Evolutionary conservation across 1,284 basidiomycete genomes (phyloP).

Genomic region (Pterula multifida): DNA sequence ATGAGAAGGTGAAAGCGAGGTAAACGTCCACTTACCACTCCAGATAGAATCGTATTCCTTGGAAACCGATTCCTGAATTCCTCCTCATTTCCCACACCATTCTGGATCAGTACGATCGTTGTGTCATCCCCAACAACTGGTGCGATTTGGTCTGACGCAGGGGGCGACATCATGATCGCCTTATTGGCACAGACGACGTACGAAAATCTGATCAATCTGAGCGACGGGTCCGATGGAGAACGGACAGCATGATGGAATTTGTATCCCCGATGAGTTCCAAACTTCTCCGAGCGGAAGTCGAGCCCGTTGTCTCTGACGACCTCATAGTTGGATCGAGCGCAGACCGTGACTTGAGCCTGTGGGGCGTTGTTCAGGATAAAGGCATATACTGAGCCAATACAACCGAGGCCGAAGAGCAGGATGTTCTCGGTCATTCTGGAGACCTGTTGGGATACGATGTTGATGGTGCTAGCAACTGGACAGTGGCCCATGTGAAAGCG

Average conservation of each 20-base stretch:
- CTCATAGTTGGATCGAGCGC: constrained; percentile 3
- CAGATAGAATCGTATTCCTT: constrained; percentile 6
- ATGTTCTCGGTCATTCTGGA: constrained; percentile 2
- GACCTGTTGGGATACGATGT: too few species aligned
- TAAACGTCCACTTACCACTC: constrained; percentile 4
- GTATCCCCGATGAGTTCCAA: not conserved
- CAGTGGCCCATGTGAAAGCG: too few species aligned
- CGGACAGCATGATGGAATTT: constrained; percentile 3
- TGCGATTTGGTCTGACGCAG: constrained; percentile 5
- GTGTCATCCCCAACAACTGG: constrained; percentile 4
- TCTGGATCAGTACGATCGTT: constrained; percentile 6
- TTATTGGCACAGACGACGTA: constrained; percentile 6
- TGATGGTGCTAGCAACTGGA: too few species aligned
- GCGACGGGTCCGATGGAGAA: constrained; percentile 2
- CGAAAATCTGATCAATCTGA: constrained; percentile 1
- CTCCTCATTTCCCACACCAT: constrained; percentile 5
- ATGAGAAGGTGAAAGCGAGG: too few species aligned
- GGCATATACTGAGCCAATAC: constrained; percentile 3
- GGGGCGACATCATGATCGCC: constrained; percentile 3
- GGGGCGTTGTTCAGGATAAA: constrained; percentile 4
- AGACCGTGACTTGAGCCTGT: constrained; percentile 4
- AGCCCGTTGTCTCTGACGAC: constrained; percentile 1
- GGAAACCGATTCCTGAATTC: constrained; percentile 4
- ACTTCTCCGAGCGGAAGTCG: constrained; percentile 3
- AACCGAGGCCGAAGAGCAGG: constrained; percentile 4